Evolutionary conservation across 208 protist species (phyloP), one percentile per base, ranked within the genome.

Genomic region (Acanthamoeba castellanii): DNA sequence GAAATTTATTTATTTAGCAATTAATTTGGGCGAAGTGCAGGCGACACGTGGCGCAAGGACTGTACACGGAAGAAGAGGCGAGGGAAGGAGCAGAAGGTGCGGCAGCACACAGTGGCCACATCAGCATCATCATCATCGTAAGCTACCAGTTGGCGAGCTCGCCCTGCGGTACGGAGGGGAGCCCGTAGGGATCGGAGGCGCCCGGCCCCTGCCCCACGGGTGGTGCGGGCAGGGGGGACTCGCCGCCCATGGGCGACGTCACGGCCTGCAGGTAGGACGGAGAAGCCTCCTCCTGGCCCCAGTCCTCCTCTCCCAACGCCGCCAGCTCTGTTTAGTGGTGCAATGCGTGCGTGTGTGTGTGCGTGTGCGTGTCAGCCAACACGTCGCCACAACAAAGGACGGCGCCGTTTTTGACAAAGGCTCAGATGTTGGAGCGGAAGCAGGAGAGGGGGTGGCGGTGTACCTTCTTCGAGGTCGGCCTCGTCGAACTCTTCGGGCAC

Each of bases 401-500:
- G n/a, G n/a, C n/a, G n/a, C n/a, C n/a, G n/a, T n/a, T n/a, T n/a
- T n/a, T n/a, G n/a, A n/a, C n/a, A n/a, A n/a, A n/a, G n/a, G n/a
- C n/a, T n/a, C n/a, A n/a, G n/a, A n/a, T n/a, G n/a, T n/a, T n/a
- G n/a, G n/a, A 70, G 16, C 14, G 27, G 64, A 22, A 70, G 16
- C 7, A 70, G 27, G 27, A 70, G 64, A 32, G 27, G 27, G 27
- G 64, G 27, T 7, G 64, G 6, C 16, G 27, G 27, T 9, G 27
- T 37, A 94, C 92, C 96, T 64, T 90, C 96, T 70, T 98, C 97
- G 22, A 98, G 93, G 37, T 97, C 97, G 4, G 85, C 94, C 55
- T 98, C 97, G 30, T 97, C 96, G 34, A 98, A 61, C 25, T 95
- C 95, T 4, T 98, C 95, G 20, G 94, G 94, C 14, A 97, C 74